phyloP scores from a whole-genome alignment of 179 eudicot genomes.

The Corrigiola litoralis region DNA sequence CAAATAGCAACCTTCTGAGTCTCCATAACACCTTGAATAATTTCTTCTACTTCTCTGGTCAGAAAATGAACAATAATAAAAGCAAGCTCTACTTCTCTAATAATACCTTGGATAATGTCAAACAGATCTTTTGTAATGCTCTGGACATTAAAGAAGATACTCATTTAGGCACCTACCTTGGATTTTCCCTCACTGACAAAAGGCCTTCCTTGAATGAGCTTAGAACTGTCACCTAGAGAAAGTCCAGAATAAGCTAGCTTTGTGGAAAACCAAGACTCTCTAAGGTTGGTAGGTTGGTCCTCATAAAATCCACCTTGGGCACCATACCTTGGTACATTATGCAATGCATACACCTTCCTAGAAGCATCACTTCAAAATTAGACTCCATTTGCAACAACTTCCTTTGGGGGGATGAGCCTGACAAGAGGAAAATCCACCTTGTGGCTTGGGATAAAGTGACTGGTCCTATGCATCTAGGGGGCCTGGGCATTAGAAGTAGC shows the following conservation, averaged over 20 bases:
- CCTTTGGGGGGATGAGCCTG: not conserved
- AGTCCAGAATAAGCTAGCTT: not conserved
- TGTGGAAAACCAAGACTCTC: not conserved
- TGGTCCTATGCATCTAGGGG: not conserved
- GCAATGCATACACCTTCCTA: not conserved
- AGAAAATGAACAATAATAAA: not conserved
- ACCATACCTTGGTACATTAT: not conserved
- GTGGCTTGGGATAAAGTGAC: not conserved
- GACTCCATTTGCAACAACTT: not conserved
- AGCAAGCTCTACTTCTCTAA: not conserved
- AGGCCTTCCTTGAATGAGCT: not conserved
- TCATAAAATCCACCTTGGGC: not conserved
- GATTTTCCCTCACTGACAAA: not conserved
- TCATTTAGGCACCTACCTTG: not conserved
- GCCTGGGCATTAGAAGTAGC: not conserved
- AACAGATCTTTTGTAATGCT: not conserved
- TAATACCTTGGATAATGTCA: not conserved
- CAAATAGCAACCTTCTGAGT: not conserved
- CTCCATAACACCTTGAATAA: not conserved
- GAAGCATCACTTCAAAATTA: accelerated
- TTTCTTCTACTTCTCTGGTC: not conserved
- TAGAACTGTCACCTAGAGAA: not conserved
- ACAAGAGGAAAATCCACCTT: not conserved
- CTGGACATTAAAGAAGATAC: not conserved
- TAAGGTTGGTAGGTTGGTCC: not conserved